Base-by-base conservation (phyloP, 2,329 filamentous ascomycete genomes). In the Aureobasidium sp. region DNA sequence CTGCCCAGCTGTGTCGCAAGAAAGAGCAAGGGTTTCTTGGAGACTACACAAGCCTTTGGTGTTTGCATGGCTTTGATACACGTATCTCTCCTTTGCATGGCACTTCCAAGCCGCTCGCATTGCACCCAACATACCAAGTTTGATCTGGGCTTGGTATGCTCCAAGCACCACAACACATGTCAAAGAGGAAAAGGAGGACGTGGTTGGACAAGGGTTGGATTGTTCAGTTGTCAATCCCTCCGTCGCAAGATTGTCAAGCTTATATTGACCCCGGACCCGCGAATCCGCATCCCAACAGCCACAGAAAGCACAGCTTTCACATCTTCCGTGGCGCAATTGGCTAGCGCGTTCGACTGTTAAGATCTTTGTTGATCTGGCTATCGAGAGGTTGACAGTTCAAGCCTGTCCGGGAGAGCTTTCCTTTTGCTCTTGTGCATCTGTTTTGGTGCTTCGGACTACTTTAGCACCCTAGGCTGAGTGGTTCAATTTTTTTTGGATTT, bases 331-430 rank as follows among this genome's bases (percentile, higher is more conserved):
- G 60, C 60, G 60, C 60, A 62, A 62, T 62, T 57, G 51, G 60
- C 60, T 62, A 57, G 60, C 60, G 60, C 60, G 60, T 62, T 62
- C 60, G 60, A 62, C 60, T 62, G 60, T 62, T 62, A 62, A 34
- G 44, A 34, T 59, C 20, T 25, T 47, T 6, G 12, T 36, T 31
- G 45, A 42, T 51, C 45, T 20, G 15, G 34, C 36, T 29, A 62
- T 62, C 60, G 60, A 62, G 60, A 62, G 60, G 60, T 62, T 62
- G n/a, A n/a, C 36, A 49, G 60, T 62, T 62, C 60, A 56, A 62
- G 60, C 60, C 60, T 49, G 36, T n/a, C n/a, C 60, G 60, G 42
- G 51, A 31, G 60, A 62, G 60, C 31, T 14, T n/a, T 14, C 1
- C 34, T 61, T 61, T 61, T 48, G 17, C 14, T 25, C 6, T 11